Evolutionary conservation across 2,329 filamentous ascomycete species (phyloP), one percentile per base, ranked within the genome.

Genomic region (Cytospora mali): DNA sequence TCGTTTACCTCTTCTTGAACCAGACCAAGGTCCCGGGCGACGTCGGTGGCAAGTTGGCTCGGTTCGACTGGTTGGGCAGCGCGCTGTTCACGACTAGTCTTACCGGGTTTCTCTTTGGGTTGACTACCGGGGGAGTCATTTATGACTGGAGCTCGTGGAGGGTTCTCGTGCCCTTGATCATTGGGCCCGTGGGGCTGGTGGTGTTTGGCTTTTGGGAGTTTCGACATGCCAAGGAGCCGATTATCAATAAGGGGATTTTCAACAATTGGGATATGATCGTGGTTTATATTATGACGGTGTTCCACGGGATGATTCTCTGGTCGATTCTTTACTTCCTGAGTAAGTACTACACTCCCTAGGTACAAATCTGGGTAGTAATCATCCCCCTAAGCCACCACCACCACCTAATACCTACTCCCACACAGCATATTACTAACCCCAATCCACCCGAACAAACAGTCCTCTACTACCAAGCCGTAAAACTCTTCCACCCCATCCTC

Each of bases 81-180:
- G 66, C 82, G 0, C 69, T 91, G 4, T 90, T 91, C 69, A 77
- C 88, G 21, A 81, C 76, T 14, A 82, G 83, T 16, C 78, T 80
- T 14, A 85, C 85, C 0, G 81, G 80, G 25, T 83, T 89, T 68
- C 72, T 89, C 48, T 84, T 89, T 51, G 84, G 85, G 0, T 70
- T 89, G 4, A 87, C 85, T 2, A 88, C 85, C 79, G 88, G 87
- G 11, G 88, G 87, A 42, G 80, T 89, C 10, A 83, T 87, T 75
- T 90, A 88, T 70, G 69, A 79, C 0, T 91, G 88, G 88, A 71
- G 75, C 51, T 85, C 81, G 4, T 89, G 84, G 80, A 79, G 80
- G 1, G 88, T 86, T 0, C 75, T 91, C 2, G 79, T 88, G 0
- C 88, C 88, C 0, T 73, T 91, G 16, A 71, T 85, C 4, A 46